These are phyloP conservation scores for Metschnikowia lunata DNA, from an alignment of 805 yeast species.

Conservation along the genomic window DNA sequence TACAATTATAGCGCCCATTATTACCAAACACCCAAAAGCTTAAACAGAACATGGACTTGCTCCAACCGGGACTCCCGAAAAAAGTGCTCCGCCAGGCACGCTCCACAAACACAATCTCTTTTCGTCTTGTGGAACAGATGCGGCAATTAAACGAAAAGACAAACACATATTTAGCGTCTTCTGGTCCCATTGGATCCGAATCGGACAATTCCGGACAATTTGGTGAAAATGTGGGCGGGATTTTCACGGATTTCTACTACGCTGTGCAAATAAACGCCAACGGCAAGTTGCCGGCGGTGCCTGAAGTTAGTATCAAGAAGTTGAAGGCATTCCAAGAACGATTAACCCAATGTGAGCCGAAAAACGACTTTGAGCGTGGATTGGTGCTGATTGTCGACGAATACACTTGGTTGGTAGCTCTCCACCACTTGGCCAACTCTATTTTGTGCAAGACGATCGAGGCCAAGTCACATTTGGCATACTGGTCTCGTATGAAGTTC, in stretches of 20 bases:
- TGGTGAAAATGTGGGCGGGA: constrained; percentile 8
- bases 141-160: constrained; percentile 18
- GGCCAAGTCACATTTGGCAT: constrained; percentile 29
- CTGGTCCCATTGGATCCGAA: constrained; percentile 7
- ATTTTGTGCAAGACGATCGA: constrained; percentile 32
- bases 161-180: constrained; percentile 21
- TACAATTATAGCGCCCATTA: no score
- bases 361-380: constrained; percentile 7
- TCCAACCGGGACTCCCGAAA: constrained; percentile 17
- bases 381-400: constrained; percentile 20
- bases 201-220: constrained; percentile 12
- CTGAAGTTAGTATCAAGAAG: constrained; percentile 11
- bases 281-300: constrained; percentile 10
- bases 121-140: constrained; percentile 21
- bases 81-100: constrained; percentile 20
- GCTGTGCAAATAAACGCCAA: constrained; percentile 9
- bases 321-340: constrained; percentile 7
- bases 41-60: constrained; percentile 18
- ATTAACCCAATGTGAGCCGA: neutral
- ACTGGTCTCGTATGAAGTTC: constrained; percentile 30
- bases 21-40: no score
- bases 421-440: constrained; percentile 28
- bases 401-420: constrained; percentile 22
- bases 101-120: constrained; percentile 30
- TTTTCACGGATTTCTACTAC: constrained; percentile 17